These are phyloP conservation scores for Ustilago shanxiensis DNA, from an alignment of 1,284 basidiomycete species.

Conservation along the genomic window DNA sequence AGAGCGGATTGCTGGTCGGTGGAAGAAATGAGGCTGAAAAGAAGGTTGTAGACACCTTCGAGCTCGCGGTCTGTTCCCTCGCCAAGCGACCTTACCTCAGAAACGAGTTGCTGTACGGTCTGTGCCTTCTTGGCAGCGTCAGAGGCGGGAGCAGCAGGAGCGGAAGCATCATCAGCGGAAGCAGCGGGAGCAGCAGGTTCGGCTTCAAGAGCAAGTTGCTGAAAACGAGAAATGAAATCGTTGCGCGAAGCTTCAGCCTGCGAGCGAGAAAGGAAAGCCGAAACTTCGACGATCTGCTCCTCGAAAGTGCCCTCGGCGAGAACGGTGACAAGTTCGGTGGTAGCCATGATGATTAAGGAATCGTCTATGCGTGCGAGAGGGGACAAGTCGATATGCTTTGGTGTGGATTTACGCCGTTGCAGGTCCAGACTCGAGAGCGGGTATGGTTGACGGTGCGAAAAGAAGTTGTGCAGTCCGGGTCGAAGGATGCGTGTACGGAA, in stretches of 20 bases:
- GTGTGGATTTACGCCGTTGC: too few species aligned
- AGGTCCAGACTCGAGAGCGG: neutral
- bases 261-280: slow-evolving; percentile 61
- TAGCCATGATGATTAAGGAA: slow-evolving; percentile 40
- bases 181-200: slow-evolving; percentile 31
- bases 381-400: neutral
- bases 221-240: slow-evolving; percentile 57
- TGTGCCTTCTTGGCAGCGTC: slow-evolving; percentile 43
- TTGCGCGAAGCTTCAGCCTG: slow-evolving; percentile 59
- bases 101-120: slow-evolving; percentile 53
- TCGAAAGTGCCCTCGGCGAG: slow-evolving; percentile 65
- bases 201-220: slow-evolving; percentile 51
- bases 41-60: slow-evolving; percentile 67
- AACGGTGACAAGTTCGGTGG: slow-evolving; percentile 64
- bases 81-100: slow-evolving; percentile 47
- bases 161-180: slow-evolving; percentile 12
- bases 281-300: slow-evolving; percentile 63
- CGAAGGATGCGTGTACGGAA: neutral
- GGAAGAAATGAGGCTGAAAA: slow-evolving; percentile 55
- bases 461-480: neutral
- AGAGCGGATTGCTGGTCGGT: slow-evolving; percentile 25
- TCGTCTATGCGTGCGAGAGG: neutral
- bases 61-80: slow-evolving; percentile 67
- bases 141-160: slow-evolving; percentile 6
- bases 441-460: neutral